Conservation (phyloP, 768 basidiomycete species). For the Kwoniella heveanensis region DNA sequence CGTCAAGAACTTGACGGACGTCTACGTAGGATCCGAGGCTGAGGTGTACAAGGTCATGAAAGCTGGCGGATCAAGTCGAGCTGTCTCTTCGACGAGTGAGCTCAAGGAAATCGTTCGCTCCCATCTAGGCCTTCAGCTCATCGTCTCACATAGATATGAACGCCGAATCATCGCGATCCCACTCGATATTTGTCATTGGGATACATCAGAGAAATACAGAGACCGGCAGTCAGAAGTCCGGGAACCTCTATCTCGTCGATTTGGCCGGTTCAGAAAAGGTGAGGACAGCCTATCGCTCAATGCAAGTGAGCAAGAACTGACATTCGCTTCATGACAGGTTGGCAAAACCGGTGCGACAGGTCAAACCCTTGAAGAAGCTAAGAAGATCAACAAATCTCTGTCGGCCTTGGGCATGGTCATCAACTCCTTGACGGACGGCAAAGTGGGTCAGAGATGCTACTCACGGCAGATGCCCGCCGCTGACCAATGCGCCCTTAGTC, state of each 20-base stretch:
- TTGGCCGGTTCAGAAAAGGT: slow-evolving; percentile 97
- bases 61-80: slow-evolving; percentile 85
- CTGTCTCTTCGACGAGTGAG: slow-evolving; percentile 91
- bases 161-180: slow-evolving; percentile 96
- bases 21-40: slow-evolving; percentile 90
- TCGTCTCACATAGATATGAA: slow-evolving; percentile 78
- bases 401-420: slow-evolving; percentile 99
- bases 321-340: too few species aligned
- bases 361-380: slow-evolving; percentile 97
- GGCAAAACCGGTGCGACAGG: slow-evolving; percentile 99
- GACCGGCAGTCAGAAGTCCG: slow-evolving; percentile 91
- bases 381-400: slow-evolving; percentile 99
- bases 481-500: slow-evolving; percentile 62
- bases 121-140: slow-evolving; percentile 23
- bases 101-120: too few species aligned
- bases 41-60: slow-evolving; percentile 99
- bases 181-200: slow-evolving; percentile 97
- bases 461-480: too few species aligned
- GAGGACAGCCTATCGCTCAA: too few species aligned
- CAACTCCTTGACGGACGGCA: slow-evolving; percentile 93
- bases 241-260: slow-evolving; percentile 96
- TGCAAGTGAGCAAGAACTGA: too few species aligned
- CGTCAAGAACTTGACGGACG: slow-evolving; percentile 95
- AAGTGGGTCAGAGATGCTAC: too few species aligned
- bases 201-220: slow-evolving; percentile 97